Conservation (phyloP, 108 stramenopile species). For the Cyclotella cryptica region DNA sequence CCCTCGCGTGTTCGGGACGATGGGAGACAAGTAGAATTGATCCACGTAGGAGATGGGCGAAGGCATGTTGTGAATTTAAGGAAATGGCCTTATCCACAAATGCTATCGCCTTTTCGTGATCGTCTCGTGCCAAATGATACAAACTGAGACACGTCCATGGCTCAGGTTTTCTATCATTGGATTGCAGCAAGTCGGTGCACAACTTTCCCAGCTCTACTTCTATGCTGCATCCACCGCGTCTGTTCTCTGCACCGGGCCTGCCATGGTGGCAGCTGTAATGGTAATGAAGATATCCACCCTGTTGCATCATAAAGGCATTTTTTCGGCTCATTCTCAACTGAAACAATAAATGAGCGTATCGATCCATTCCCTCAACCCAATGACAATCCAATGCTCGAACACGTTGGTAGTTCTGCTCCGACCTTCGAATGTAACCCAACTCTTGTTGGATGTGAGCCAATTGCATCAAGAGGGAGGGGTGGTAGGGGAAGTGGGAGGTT, state of each 20-base stretch:
- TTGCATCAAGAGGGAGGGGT: conserved; percentile 71
- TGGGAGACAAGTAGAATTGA: conserved; percentile 75
- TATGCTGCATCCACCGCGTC: conserved; percentile 53
- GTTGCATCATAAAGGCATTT: conserved; percentile 52
- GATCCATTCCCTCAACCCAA: conserved; percentile 69
- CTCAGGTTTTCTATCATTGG: conserved; percentile 83
- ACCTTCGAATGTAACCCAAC: conserved; percentile 29
- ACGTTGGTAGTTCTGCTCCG: conserved; percentile 50
- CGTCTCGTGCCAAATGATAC: conserved; percentile 74
- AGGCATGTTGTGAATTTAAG: conserved; percentile 77
- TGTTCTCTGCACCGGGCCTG: conserved; percentile 29
- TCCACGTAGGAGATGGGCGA: conserved; percentile 76
- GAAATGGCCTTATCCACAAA: conserved; percentile 87
- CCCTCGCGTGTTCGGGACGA: conserved; percentile 79
- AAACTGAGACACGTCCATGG: conserved; percentile 80
- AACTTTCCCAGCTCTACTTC: conserved; percentile 67
- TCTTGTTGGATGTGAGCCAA: conserved; percentile 70
- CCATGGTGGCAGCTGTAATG: conserved; percentile 48
- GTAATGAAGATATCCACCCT: conserved; percentile 59
- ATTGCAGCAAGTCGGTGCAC: conserved; percentile 64
- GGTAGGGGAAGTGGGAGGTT: conserved; percentile 60
- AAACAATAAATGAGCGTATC: conserved; percentile 70
- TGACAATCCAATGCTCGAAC: conserved; percentile 37
- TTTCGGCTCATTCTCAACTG: conserved; percentile 73
- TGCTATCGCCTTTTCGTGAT: conserved; percentile 72